phyloP scores from a whole-genome alignment of 2,329 filamentous ascomycete species.

The Ophiostoma pallidulum region DNA sequence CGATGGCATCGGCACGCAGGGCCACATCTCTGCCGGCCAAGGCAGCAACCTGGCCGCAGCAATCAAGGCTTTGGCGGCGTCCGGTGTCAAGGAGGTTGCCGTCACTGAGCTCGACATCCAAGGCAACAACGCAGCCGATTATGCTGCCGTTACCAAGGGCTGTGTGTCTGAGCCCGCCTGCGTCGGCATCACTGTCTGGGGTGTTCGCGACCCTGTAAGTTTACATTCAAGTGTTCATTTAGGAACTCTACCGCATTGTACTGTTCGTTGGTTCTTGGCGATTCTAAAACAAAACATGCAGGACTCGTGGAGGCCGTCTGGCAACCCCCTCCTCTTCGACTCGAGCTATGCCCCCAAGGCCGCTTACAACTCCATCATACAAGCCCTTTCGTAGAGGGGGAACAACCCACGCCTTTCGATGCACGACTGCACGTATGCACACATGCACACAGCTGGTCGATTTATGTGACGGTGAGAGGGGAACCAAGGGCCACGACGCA shows the following conservation, averaged over 20 bases:
- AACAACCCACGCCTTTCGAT: too few relatives aligned
- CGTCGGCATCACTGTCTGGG: slow-evolving; percentile 58
- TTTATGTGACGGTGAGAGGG: too few relatives aligned
- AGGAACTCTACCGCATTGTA: neutral
- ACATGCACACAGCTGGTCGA: too few relatives aligned
- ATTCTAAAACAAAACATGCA: slow-evolving; percentile 13
- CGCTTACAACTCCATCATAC: slow-evolving; percentile 38
- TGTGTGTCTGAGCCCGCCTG: slow-evolving; percentile 51
- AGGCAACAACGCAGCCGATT: slow-evolving; percentile 45
- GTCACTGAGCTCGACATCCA: slow-evolving; percentile 62
- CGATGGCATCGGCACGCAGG: slow-evolving; percentile 54
- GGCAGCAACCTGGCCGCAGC: slow-evolving; percentile 38
- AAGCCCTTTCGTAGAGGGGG: slow-evolving; percentile 21
- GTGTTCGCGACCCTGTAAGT: slow-evolving; percentile 36
- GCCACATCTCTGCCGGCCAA: slow-evolving; percentile 39
- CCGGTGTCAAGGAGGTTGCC: slow-evolving; percentile 46
- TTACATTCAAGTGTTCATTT: neutral
- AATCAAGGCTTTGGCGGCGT: slow-evolving; percentile 41
- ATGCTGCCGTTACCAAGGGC: slow-evolving; percentile 46
- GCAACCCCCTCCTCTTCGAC: slow-evolving; percentile 46
- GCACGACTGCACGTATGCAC: too few relatives aligned
- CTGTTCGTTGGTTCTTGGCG: neutral
- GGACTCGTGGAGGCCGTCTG: slow-evolving; percentile 42
- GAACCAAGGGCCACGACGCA: neutral
- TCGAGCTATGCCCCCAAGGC: slow-evolving; percentile 40